Base-by-base conservation (phyloP, 176 grass and related monocot genomes). In the Oryza brachyantha region DNA sequence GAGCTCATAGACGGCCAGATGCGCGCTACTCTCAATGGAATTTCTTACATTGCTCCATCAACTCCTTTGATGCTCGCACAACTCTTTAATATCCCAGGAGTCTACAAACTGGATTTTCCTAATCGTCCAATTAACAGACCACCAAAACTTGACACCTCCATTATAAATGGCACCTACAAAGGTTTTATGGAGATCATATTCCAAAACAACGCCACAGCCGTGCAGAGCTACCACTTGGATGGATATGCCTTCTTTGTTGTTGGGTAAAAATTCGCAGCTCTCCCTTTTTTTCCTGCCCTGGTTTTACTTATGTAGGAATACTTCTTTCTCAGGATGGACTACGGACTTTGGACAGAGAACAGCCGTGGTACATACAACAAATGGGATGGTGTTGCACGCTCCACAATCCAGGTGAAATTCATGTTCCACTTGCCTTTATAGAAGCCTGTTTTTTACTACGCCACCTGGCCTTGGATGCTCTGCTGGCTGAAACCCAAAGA, bases 361-460 rank as follows among this genome's bases (percentile, higher is more conserved):
- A 94, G 92, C 57, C 92, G 92, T 0, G 83, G 95, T 29, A 92
- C 92, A 16, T 98, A 98, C 63, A 98, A 98, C 73, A 98, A 98
- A 90, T 98, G 95, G 95, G 95, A 98, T 83, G 95, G 95, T 37
- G 95, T 98, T 78, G 95, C 92, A 77, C 92, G 92, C 28, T 90
- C 91, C 57, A 98, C 95, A 75, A 89, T 88, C 59, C 95, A 98
- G 87, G 92, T 98, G 27, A 79, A 79, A 29, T 68, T 37, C 10
- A 10, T n/a, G 31, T 27, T 6, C 13, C n/a, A 19, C 0, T 57
- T 42, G 9, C 46, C 36, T 29, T 66, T 29, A 14, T 68, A 28
- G 36, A 50, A 69, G 57, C 28, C 26, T 32, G 52, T 38, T 70
- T 58, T 72, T 41, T 2, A 42, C 29, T 57, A 16, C 12, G 0